Evolutionary conservation across 2,329 filamentous ascomycete species (phyloP).

Genomic region (Exophiala viscosa): DNA sequence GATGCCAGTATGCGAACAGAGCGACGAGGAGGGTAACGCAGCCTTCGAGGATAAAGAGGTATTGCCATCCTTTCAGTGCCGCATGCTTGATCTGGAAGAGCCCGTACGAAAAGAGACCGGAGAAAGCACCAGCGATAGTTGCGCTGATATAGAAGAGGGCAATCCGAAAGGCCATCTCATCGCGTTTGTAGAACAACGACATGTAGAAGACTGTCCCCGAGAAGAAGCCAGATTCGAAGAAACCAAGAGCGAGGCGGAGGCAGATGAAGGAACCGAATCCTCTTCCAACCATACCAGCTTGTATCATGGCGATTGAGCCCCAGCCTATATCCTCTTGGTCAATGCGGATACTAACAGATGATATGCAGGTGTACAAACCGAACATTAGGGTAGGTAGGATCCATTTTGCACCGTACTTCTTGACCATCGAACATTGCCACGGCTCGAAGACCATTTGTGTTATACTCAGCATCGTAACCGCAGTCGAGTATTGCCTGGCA

Average conservation of each 20-base stretch:
- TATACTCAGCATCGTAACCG: too few species aligned
- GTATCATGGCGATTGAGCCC: slow-evolving; percentile 38
- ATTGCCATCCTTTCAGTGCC: slow-evolving; percentile 49
- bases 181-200: slow-evolving; percentile 62
- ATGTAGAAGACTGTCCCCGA: slow-evolving; percentile 34
- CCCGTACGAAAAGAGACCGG: slow-evolving; percentile 57
- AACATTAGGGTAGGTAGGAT: too few species aligned
- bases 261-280: neutral
- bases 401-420: too few species aligned
- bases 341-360: too few species aligned
- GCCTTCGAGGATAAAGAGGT: slow-evolving; percentile 57
- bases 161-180: slow-evolving; percentile 66
- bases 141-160: slow-evolving; percentile 73
- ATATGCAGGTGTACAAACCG: too few species aligned
- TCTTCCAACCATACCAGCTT: neutral
- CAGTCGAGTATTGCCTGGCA: slow-evolving; percentile 27
- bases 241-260: neutral
- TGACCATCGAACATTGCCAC: too few species aligned
- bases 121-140: slow-evolving; percentile 68
- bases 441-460: too few species aligned
- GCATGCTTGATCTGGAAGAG: slow-evolving; percentile 57
- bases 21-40: slow-evolving; percentile 58
- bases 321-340: too few species aligned
- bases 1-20: slow-evolving; percentile 64
- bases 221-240: slow-evolving; percentile 13